phyloP scores from a whole-genome alignment of 331 rosid genomes.

The Malus hybrid region DNA sequence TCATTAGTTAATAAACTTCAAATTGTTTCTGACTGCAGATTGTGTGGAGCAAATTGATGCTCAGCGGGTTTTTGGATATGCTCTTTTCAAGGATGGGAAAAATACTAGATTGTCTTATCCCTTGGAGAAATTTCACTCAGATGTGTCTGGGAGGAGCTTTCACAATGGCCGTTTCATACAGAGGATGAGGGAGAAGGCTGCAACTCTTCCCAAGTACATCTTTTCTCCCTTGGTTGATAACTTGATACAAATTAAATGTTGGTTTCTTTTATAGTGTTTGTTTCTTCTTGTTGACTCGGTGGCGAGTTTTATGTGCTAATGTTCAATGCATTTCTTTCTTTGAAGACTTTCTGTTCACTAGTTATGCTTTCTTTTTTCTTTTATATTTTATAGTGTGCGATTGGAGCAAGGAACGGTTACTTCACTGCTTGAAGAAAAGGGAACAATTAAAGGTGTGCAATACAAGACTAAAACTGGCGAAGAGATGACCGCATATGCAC shows the following conservation, averaged over 20 bases:
- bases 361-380: not conserved
- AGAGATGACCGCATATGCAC: conserved; percentile 66
- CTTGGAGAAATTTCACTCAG: conserved; percentile 76
- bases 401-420: conserved; percentile 89
- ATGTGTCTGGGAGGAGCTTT: conserved; percentile 90
- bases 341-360: conserved; percentile 7
- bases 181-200: conserved; percentile 86
- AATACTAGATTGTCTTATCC: conserved; percentile 74
- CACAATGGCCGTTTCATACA: conserved; percentile 96
- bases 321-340: not conserved
- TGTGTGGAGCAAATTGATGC: conserved; percentile 88
- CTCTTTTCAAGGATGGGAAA: conserved; percentile 92
- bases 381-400: conserved; percentile 37
- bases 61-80: conserved; percentile 79
- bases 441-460: conserved; percentile 73
- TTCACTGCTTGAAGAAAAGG: conserved; percentile 82
- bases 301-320: not conserved
- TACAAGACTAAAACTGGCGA: conserved; percentile 68
- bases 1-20: not conserved
- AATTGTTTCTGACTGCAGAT: conserved; percentile 41
- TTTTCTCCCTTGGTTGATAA: conserved; percentile 12
- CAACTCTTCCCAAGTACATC: conserved; percentile 60
- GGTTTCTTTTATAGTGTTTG: not conserved
- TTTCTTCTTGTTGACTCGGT: not conserved
- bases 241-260: not conserved